Conservation (phyloP, 1,284 basidiomycete genomes). For the Ceratobasidium sp. region DNA sequence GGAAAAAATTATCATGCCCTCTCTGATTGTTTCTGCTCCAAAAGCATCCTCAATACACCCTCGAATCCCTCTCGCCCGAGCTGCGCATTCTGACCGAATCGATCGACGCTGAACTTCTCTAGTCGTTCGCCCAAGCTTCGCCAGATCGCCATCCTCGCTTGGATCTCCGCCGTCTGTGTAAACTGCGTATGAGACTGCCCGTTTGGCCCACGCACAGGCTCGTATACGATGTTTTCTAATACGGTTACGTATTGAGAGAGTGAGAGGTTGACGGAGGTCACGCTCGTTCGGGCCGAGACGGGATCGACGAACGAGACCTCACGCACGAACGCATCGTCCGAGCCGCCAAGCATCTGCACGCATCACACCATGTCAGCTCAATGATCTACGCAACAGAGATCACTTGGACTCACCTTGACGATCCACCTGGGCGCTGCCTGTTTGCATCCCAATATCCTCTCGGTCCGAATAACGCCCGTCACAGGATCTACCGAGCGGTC, state of each 20-base stretch:
- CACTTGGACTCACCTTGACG: slow-evolving; percentile 69
- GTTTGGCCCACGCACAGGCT: slow-evolving; percentile 62
- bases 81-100: slow-evolving; percentile 89
- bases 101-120: slow-evolving; percentile 83
- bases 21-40: slow-evolving; percentile 64
- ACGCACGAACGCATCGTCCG: slow-evolving; percentile 92
- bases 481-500: slow-evolving; percentile 82
- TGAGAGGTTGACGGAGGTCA: slow-evolving; percentile 90
- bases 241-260: slow-evolving; percentile 90
- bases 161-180: slow-evolving; percentile 84
- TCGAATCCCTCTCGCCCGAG: slow-evolving; percentile 87
- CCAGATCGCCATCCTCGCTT: slow-evolving; percentile 81
- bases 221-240: slow-evolving; percentile 89
- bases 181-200: slow-evolving; percentile 69
- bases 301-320: slow-evolving; percentile 95
- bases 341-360: slow-evolving; percentile 81
- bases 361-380: neutral
- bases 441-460: slow-evolving; percentile 85
- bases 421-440: slow-evolving; percentile 87
- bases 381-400: slow-evolving; percentile 10
- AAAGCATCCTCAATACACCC: slow-evolving; percentile 79
- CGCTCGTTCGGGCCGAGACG: slow-evolving; percentile 76
- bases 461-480: slow-evolving; percentile 89
- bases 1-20: slow-evolving; percentile 12
- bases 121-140: slow-evolving; percentile 79